Base-by-base conservation (phyloP, 352 stramenopile species). In the Pythium rishiriense region DNA sequence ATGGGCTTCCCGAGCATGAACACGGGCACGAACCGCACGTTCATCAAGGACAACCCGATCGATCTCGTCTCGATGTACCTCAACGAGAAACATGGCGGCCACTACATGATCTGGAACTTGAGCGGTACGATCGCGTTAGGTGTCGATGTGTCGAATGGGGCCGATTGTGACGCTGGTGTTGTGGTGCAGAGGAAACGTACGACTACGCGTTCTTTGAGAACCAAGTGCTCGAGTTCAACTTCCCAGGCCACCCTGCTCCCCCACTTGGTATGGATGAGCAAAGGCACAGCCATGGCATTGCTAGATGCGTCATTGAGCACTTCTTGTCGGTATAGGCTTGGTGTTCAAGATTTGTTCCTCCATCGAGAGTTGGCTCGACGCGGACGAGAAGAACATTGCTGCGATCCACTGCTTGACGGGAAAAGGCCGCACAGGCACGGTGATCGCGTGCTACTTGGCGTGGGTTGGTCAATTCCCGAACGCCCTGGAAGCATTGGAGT, bases 91-190 rank as follows among this genome's bases (percentile, higher is more conserved):
- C 97, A 99, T 66, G 74, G 74, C 14, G 93, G 93, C n/a, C 83
- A 97, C 62, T 99, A 97, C 74, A 98, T 99, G 93, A 97, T 99
- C 59, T 99, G 94, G 93, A 99, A 99, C 76, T 72, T 99, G 19
- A 98, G 87, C 61, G 81, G 80, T 89, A 65, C 42, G n/a, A n/a
- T n/a, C n/a, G n/a, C n/a, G n/a, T n/a, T n/a, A n/a, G 31, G 10
- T 35, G 3, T n/a, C n/a, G 12, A 43, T 21, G 37, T 43, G 37
- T 9, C 46, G 31, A 5, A 52, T 29, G 22, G 29, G 7, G 7
- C 25, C 21, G 22, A 49, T 42, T 39, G 22, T 60, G 25, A 24
- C 53, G 37, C 48, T n/a, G n/a, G n/a, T n/a, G 45, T 52, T 28
- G 19, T 3, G n/a, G 37, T 42, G 37, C 56, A 89, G 97, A 99